These are phyloP conservation scores for Tetrapisispora pingtungensis DNA, from an alignment of 805 yeast species.

Conservation along the genomic window DNA sequence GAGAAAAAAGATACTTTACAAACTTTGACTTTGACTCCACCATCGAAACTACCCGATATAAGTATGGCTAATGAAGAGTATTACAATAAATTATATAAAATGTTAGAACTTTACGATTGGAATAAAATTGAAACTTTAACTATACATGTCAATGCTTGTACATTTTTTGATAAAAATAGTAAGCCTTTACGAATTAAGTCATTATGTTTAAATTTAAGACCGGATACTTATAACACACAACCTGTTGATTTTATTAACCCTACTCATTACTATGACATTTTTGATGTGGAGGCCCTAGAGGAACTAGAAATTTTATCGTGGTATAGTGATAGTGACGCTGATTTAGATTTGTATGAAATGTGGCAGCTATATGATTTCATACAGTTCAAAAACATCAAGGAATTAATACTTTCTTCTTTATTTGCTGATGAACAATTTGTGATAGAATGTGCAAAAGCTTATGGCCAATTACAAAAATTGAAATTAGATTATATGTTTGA, in stretches of 20 bases:
- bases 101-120: slow-evolving; percentile 11
- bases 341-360: slow-evolving; percentile 13
- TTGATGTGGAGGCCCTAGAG: slow-evolving; percentile 23
- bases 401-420: slow-evolving; percentile 28
- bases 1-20: slow-evolving; percentile 9
- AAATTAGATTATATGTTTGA: slow-evolving; percentile 30
- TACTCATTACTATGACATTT: slow-evolving; percentile 21
- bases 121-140: slow-evolving; percentile 15
- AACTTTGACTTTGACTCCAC: slow-evolving; percentile 21
- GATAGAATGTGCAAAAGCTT: slow-evolving; percentile 18
- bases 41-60: slow-evolving; percentile 15
- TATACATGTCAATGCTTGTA: slow-evolving; percentile 21
- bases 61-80: slow-evolving; percentile 10
- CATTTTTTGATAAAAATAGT: slow-evolving; percentile 13
- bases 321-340: slow-evolving; percentile 21
- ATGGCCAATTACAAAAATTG: slow-evolving; percentile 21
- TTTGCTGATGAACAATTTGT: slow-evolving; percentile 17
- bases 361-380: slow-evolving; percentile 25
- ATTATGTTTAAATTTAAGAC: slow-evolving; percentile 21
- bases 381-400: slow-evolving; percentile 24
- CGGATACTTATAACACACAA: slow-evolving; percentile 17
- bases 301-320: slow-evolving; percentile 31
- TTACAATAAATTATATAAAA: slow-evolving; percentile 7
- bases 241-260: slow-evolving; percentile 1
- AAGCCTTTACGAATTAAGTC: slow-evolving; percentile 16